phyloP scores from a whole-genome alignment of 352 stramenopile species.

The Elongisporangium undulatum region DNA sequence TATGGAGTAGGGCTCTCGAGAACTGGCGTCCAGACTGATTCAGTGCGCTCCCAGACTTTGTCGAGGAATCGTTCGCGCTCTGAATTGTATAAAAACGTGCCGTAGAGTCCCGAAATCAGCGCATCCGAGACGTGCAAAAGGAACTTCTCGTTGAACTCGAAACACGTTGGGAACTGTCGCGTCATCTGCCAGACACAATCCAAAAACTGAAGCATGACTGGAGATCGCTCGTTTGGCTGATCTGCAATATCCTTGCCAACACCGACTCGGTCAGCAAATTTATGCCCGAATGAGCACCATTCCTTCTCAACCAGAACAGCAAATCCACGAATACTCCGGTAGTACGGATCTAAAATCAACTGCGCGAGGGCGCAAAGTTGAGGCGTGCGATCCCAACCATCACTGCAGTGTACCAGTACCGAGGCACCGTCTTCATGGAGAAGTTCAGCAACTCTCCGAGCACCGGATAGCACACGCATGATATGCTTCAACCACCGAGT shows the following conservation, averaged over 20 bases:
- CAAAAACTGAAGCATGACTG: conserved; percentile 85
- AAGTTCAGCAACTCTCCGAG: conserved; percentile 68
- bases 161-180: conserved; percentile 82
- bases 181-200: conserved; percentile 88
- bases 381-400: conserved; percentile 85
- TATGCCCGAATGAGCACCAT: conserved; percentile 89
- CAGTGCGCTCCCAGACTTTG: conserved; percentile 83
- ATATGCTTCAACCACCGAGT: conserved; percentile 97
- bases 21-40: conserved; percentile 81
- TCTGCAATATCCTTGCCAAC: conserved; percentile 78
- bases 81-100: conserved; percentile 84
- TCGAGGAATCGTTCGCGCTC: conserved; percentile 79
- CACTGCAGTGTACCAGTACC: conserved; percentile 83
- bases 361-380: conserved; percentile 78
- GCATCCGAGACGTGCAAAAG: conserved; percentile 73
- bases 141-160: conserved; percentile 89
- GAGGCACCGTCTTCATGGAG: conserved; percentile 81
- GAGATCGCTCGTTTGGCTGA: conserved; percentile 77
- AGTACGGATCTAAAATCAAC: conserved; percentile 84
- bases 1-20: conserved; percentile 59
- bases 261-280: conserved; percentile 83
- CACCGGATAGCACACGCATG: conserved; percentile 81
- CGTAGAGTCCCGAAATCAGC: conserved; percentile 75
- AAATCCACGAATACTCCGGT: conserved; percentile 82
- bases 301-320: conserved; percentile 83